Evolutionary conservation across 495 filamentous ascomycete genomes (phyloP).

Genomic region (Stereocaulon alpinum): DNA sequence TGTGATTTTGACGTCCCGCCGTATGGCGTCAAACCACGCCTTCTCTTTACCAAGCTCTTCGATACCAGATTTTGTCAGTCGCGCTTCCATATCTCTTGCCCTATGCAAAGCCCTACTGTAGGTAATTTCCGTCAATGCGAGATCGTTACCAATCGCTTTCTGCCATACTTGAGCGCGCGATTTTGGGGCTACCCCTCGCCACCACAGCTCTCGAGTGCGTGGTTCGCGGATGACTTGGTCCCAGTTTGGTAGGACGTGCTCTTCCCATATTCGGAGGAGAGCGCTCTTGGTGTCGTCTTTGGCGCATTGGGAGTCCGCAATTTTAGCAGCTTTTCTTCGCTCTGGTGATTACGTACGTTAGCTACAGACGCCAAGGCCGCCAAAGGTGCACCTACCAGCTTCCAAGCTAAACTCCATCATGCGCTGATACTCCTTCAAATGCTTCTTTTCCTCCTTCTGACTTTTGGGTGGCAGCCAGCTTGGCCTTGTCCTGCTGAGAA

Average conservation of each 20-base stretch:
- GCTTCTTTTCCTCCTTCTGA: conserved; percentile 82
- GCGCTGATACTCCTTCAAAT: conserved; percentile 81
- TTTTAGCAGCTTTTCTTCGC: conserved; percentile 39
- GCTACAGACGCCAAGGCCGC: not conserved
- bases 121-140: conserved; percentile 62
- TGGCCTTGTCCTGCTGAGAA: conserved; percentile 80
- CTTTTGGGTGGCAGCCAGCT: conserved; percentile 95
- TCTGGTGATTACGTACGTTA: conserved; percentile 25
- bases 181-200: conserved; percentile 75
- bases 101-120: conserved; percentile 70
- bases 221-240: conserved; percentile 60
- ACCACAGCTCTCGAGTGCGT: conserved; percentile 82
- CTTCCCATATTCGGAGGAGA: conserved; percentile 72
- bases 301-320: conserved; percentile 41
- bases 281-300: conserved; percentile 57
- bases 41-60: conserved; percentile 40
- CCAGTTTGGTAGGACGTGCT: conserved; percentile 81
- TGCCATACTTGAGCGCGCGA: conserved; percentile 78
- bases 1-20: conserved; percentile 55
- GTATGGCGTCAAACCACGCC: conserved; percentile 61
- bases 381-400: conserved; percentile 41
- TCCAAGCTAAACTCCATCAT: conserved; percentile 83
- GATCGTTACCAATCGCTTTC: conserved; percentile 79
- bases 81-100: conserved; percentile 55
- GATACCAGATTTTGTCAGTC: conserved; percentile 30